A percentile compares a stretch with the other conserved stretches of the same genome.
phyloP scores from a whole-genome alignment of 2,329 filamentous ascomycete species.

The Macrophomina phaseolina region DNA sequence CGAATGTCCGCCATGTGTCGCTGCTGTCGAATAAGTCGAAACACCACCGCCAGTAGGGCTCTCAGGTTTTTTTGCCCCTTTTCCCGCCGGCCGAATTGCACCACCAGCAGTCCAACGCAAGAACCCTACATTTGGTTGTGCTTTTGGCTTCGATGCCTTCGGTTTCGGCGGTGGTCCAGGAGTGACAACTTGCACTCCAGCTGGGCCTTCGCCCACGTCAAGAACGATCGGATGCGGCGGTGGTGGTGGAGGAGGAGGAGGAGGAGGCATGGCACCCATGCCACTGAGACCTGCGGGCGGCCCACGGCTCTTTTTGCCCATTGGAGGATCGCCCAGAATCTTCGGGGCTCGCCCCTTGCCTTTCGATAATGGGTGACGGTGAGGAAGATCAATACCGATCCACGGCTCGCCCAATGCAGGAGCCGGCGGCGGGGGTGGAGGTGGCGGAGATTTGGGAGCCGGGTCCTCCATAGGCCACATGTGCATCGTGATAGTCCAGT shows the following conservation, averaged over 20 bases:
- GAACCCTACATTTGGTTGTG: conserved; percentile 31
- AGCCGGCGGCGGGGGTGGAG: conserved; percentile 16
- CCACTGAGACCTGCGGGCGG: conserved; percentile 24
- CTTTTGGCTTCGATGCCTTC: conserved; percentile 26
- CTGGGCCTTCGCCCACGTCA: conserved; percentile 26
- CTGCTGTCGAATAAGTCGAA: conserved; percentile 17
- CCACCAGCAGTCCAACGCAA: conserved; percentile 37
- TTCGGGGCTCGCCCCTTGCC: conserved; percentile 12
- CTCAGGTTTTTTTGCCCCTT: conserved; percentile 38
- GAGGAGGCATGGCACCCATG: conserved; percentile 28
- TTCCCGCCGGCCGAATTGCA: conserved; percentile 32
- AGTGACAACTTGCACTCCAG: not conserved
- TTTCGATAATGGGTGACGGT: conserved; percentile 17
- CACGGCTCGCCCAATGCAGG: conserved; percentile 17
- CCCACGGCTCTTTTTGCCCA: conserved; percentile 26
- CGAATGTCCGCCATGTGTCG: conserved; percentile 16
- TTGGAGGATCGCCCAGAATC: conserved; percentile 21
- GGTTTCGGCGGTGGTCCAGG: not conserved
- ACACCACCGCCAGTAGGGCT: conserved; percentile 26
- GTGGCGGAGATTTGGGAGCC: conserved; percentile 22
- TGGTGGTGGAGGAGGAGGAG: conserved; percentile 31
- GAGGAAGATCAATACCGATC: conserved; percentile 19
- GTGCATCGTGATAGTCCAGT: conserved; percentile 56
- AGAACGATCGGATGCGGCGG: conserved; percentile 8
- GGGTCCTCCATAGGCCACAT: conserved; percentile 55